Evolutionary conservation across 1,284 basidiomycete species (phyloP).

Genomic region (Crepidotus sp.): DNA sequence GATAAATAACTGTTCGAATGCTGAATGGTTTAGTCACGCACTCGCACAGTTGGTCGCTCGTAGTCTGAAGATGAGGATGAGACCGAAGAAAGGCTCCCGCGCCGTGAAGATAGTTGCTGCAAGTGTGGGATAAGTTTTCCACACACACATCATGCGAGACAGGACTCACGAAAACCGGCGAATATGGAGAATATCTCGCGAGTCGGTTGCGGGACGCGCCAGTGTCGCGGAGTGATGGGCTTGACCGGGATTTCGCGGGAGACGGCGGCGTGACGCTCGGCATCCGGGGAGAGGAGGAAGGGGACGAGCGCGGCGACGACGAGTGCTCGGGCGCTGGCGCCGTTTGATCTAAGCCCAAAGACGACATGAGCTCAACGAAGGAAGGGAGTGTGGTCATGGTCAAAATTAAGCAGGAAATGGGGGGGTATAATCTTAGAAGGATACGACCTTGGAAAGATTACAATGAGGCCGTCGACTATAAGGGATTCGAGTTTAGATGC

Average conservation of each 20-base stretch:
- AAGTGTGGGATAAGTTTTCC: constrained; percentile 11
- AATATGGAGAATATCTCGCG: constrained; percentile 59
- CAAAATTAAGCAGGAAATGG: constrained; percentile 26
- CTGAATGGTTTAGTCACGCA: constrained; percentile 19
- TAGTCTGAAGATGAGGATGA: constrained; percentile 33
- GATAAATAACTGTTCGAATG: constrained; percentile 6
- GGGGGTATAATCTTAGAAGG: constrained; percentile 27
- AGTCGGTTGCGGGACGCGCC: constrained; percentile 32
- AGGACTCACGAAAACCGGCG: constrained; percentile 42
- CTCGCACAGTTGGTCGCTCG: constrained; percentile 29
- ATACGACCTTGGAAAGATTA: constrained; percentile 25
- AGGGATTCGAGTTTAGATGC: constrained; percentile 26
- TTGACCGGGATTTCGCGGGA: constrained; percentile 34
- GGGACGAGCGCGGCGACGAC: constrained; percentile 33
- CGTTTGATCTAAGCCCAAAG: constrained; percentile 56
- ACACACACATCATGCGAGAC: constrained; percentile 6
- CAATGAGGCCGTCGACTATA: constrained; percentile 26
- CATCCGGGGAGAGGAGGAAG: constrained; percentile 22
- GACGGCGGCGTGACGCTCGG: constrained; percentile 28
- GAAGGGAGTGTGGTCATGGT: constrained; percentile 67
- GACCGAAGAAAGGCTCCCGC: constrained; percentile 37
- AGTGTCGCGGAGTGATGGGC: constrained; percentile 36
- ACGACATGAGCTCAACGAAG: constrained; percentile 75
- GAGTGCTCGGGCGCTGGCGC: constrained; percentile 26
- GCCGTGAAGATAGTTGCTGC: constrained; percentile 29